Evolutionary conservation across 331 rosid species (phyloP), one percentile per base, ranked within the genome.

Genomic region (Dryas integrifolia): DNA sequence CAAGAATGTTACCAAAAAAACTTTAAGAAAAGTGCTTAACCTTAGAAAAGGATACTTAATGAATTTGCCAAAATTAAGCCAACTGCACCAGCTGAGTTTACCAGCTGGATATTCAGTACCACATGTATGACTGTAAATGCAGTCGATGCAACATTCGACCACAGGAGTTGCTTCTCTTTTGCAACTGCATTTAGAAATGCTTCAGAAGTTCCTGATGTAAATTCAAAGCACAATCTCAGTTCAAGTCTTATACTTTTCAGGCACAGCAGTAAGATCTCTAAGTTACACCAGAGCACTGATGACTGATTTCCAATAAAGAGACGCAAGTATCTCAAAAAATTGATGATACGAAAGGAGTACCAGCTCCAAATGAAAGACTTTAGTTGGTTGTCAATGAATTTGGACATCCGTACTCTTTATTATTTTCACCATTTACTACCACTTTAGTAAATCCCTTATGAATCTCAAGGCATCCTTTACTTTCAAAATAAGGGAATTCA

Each of bases 141-240:
- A 65, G 91, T 84, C 75, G 92, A 82, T 43, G 89, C 85, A 83
- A 86, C 88, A 84, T 94, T 94, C 71, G 96, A 89, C 66, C 78
- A 89, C 81, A 86, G 85, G 69, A 94, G 96, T 76, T 94, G 92
- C 75, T 79, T 82, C 80, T 91, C 96, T 9, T 85, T 82, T 72
- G 96, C 96, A 79, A 91, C 96, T 16, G 98, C 97, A 59, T 94
- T 96, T 68, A 94, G 82, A 81, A 94, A 94, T 52, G 97, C 86
- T 84, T 94, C 98, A 68, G 98, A 91, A 47, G 97, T 94, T 80
- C 98, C 97, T 91, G 89, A 78, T 73, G 73, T 49, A 75, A 77
- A 67, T 53, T 55, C 58, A 72, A 15, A 52, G 35, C 30, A 67
- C 30, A 14, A 30, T 59, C 55, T 72, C 65, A 62, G 64, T 59